Conservation (phyloP, 768 basidiomycete species). For the Ephemerocybe angulata region DNA sequence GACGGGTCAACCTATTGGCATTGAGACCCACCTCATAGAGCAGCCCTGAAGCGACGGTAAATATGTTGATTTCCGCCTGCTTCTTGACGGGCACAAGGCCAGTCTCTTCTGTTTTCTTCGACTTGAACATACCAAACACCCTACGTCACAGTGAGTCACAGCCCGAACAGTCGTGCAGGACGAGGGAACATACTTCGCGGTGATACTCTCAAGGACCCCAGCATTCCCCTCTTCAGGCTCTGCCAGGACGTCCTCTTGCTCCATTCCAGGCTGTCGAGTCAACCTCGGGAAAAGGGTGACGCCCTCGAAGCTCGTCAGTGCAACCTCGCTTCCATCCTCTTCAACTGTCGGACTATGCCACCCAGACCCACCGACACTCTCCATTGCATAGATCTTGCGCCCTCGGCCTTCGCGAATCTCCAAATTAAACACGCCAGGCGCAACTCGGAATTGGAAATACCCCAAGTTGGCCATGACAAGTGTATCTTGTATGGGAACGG, state of each 20-base stretch:
- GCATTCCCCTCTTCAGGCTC: slow-evolving; percentile 32
- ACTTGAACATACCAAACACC: slow-evolving; percentile 43
- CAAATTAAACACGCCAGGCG: slow-evolving; percentile 81
- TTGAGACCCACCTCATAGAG: slow-evolving; percentile 81
- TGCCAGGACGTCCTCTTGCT: slow-evolving; percentile 73
- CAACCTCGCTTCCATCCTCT: slow-evolving; percentile 68
- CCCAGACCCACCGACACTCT: slow-evolving; percentile 85
- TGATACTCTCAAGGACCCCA: slow-evolving; percentile 45
- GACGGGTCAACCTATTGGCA: slow-evolving; percentile 6
- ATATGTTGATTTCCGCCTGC: slow-evolving; percentile 96
- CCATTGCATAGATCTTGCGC: slow-evolving; percentile 72
- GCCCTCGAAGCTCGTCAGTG: slow-evolving; percentile 87
- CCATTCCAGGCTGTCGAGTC: slow-evolving; percentile 68
- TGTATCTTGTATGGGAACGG: slow-evolving; percentile 69
- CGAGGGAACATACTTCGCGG: slow-evolving; percentile 45
- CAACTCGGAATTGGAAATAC: slow-evolving; percentile 93
- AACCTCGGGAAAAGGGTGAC: slow-evolving; percentile 84
- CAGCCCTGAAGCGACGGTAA: slow-evolving; percentile 95
- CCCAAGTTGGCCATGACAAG: slow-evolving; percentile 93
- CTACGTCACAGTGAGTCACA: slow-evolving; percentile 28
- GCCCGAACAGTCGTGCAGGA: slow-evolving; percentile 3
- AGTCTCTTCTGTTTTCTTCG: slow-evolving; percentile 24
- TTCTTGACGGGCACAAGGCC: slow-evolving; percentile 22
- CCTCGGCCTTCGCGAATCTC: slow-evolving; percentile 82
- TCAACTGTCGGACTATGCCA: slow-evolving; percentile 77